Evolutionary conservation across 2,329 filamentous ascomycete species (phyloP).

Genomic region (Fusarium burgessii): DNA sequence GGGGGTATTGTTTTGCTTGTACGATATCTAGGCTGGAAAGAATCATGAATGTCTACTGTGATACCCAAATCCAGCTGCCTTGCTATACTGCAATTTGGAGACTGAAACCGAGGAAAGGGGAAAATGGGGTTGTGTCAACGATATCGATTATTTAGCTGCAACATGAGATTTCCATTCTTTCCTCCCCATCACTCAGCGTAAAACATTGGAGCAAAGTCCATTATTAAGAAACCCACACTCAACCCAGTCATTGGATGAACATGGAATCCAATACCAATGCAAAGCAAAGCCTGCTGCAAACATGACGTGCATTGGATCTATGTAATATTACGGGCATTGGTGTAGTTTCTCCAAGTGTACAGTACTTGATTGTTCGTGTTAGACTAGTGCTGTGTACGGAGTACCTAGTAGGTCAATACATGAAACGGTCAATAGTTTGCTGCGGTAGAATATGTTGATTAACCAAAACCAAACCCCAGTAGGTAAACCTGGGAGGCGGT

Average conservation of each 20-base stretch:
- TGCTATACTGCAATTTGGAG: neutral
- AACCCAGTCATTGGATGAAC: conserved; percentile 17
- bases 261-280: conserved; percentile 21
- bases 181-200: neutral
- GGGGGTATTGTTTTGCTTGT: neutral
- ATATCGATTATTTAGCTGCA: no score
- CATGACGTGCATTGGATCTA: conserved; percentile 40
- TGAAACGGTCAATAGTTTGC: conserved; percentile 23
- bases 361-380: neutral
- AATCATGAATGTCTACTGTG: no score
- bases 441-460: conserved; percentile 1
- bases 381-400: neutral
- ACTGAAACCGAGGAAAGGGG: neutral
- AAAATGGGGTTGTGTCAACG: no score
- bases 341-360: neutral
- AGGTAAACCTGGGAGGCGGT: neutral
- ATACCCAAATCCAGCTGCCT: neutral
- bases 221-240: neutral
- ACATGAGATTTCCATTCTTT: neutral
- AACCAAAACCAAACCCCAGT: neutral
- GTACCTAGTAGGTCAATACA: neutral
- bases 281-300: conserved; percentile 35
- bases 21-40: neutral
- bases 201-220: neutral
- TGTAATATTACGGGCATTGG: conserved; percentile 2